Evolutionary conservation across 768 basidiomycete species (phyloP), one percentile per base, ranked within the genome.

Genomic region (Tricholoma terreum): DNA sequence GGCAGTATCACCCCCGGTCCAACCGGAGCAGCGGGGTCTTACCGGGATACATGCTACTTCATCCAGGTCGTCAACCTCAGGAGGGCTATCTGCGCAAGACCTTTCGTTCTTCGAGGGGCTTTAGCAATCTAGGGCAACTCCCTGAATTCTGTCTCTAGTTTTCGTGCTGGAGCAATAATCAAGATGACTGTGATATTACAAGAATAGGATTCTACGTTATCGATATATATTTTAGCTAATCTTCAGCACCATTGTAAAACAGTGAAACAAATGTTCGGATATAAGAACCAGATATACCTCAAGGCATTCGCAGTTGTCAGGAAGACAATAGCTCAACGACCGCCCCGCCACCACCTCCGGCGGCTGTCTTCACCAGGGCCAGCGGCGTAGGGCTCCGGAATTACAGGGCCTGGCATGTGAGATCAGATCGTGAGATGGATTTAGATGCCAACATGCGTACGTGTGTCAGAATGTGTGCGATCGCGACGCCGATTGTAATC

Each of bases 51-150:
- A 70, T 12, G 56, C 72, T 9, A 55, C 70, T 1, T 58, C 63
- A 14, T 46, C 65, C 5, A 56, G 63, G 33, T 55, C 58, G 17
- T 55, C 50, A 34, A 51, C 64, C 27, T 62, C 66, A 8, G 83
- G 84, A 11, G 87, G 86, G 4, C 69, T 93, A 50, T 89, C 87
- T 3, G 91, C 90, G 2, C 89, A 91, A 71, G 92, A 93, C 78
- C 69, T 93, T 52, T 90, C 87, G 15, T 94, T 94, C 70, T 94
- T 94, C 67, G 92, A 94, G 71, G 87, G 89, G 34, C 65, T 88
- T 31, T 90, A 69, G 46, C 42, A 3, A 19, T 45, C 17, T 22
- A 10, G 6, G 43, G n/a, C 6, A 6, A 7, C 17, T 42, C 17
- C 2, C 2, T n/a, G 12, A 14, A 17, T 3, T 42, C 8, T 42